A percentile compares a stretch with the other conserved stretches of the same genome.
These are phyloP conservation scores for Digitaria exilis DNA, from an alignment of 202 grass and related monocot genomes.

Conservation along the genomic window DNA sequence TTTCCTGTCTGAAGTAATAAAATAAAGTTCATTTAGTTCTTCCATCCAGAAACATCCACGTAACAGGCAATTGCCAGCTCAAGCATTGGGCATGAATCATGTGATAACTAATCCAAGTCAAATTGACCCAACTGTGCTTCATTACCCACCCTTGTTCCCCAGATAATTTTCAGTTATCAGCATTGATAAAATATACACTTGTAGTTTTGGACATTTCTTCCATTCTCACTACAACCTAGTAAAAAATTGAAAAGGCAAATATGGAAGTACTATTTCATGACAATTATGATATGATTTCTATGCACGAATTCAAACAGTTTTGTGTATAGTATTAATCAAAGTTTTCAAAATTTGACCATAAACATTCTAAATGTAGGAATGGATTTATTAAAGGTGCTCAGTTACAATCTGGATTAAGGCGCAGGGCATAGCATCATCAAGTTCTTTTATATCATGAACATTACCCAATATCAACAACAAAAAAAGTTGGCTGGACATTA, in stretches of 20 bases:
- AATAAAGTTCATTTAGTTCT: slow-evolving; percentile 39
- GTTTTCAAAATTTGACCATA: neutral
- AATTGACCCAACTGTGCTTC: neutral
- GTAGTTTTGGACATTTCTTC: neutral
- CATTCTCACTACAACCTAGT: neutral
- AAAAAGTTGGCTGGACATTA: slow-evolving; percentile 20
- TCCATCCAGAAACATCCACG: neutral
- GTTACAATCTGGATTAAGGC: slow-evolving; percentile 1
- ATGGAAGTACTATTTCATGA: neutral
- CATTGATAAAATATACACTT: neutral
- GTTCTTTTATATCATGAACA: slow-evolving; percentile 1
- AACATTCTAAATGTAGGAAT: neutral
- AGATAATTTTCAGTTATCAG: neutral
- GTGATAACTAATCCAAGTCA: slow-evolving; percentile 18
- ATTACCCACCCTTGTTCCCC: neutral
- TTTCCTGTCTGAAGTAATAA: slow-evolving; percentile 79
- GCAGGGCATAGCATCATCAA: neutral
- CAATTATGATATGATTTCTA: neutral
- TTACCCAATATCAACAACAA: slow-evolving; percentile 11
- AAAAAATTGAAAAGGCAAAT: neutral
- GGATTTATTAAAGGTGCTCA: slow-evolving; percentile 1
- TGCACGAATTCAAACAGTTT: neutral
- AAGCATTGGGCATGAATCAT: neutral
- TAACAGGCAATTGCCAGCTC: neutral
- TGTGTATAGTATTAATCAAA: neutral